A percentile compares a stretch with the other conserved stretches of the same genome.
Conservation (phyloP, 2,329 filamentous ascomycete genomes). For the Cercospora sp. region DNA sequence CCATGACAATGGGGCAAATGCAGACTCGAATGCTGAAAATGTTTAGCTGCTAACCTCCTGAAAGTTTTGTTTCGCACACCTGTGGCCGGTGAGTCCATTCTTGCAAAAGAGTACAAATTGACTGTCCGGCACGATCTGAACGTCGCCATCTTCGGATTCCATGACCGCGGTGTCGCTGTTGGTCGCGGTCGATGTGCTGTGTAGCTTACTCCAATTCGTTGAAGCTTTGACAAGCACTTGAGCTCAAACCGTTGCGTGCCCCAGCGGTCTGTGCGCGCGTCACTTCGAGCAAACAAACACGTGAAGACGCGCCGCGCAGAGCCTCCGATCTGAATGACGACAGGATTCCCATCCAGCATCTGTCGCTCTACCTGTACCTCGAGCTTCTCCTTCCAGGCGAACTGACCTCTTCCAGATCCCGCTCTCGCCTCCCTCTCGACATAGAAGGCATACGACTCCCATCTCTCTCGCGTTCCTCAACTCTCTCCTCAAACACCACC, state of each 20-base stretch:
- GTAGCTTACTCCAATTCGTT: not conserved
- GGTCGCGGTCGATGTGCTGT: not conserved
- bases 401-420: slow-evolving; percentile 1
- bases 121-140: not conserved
- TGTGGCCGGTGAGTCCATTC: not conserved
- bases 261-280: not conserved
- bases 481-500: slow-evolving; percentile 1
- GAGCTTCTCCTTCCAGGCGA: not conserved
- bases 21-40: not conserved
- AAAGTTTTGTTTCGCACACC: not conserved
- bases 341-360: not conserved
- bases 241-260: too few species aligned
- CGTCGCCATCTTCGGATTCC: not conserved
- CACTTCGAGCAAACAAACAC: not conserved
- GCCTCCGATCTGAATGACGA: not conserved
- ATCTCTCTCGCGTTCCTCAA: slow-evolving; percentile 1
- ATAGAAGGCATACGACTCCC: not conserved
- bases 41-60: not conserved
- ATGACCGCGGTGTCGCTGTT: not conserved
- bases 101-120: not conserved
- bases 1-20: not conserved
- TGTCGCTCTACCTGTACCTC: not conserved
- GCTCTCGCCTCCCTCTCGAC: not conserved
- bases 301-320: not conserved
- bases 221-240: not conserved